Percentiles rank a stretch among this genome's conserved stretches.
Evolutionary conservation across 805 yeast genomes (phyloP).

Genomic region (Teunomyces kruisii): DNA sequence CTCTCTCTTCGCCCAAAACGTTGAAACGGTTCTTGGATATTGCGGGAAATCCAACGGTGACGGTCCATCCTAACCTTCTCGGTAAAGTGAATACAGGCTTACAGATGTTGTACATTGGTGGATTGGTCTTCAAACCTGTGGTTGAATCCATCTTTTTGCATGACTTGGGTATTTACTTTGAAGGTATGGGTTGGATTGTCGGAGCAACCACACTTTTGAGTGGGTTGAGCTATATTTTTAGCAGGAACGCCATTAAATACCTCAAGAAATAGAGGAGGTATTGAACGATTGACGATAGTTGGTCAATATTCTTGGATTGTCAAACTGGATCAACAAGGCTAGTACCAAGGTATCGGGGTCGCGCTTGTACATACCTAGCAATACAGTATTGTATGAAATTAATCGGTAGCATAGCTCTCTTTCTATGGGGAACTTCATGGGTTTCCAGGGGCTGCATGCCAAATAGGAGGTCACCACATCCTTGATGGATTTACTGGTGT

Average conservation of each 20-base stretch:
- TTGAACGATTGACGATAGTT: not conserved
- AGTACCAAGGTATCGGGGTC: not conserved
- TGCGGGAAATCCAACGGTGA: constrained; percentile 68
- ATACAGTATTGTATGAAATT: not conserved
- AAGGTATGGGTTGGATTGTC: constrained; percentile 28
- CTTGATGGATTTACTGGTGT: not conserved
- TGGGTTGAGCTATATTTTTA: constrained; percentile 74
- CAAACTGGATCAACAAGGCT: constrained; percentile 2
- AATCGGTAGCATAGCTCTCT: not conserved
- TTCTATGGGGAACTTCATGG: not conserved
- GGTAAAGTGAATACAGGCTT: constrained; percentile 88
- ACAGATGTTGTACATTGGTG: constrained; percentile 85
- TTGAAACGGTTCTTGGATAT: constrained; percentile 74
- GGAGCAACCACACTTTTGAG: constrained; percentile 69
- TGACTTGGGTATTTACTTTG: constrained; percentile 16
- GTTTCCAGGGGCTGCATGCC: not conserved
- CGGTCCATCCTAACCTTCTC: constrained; percentile 81
- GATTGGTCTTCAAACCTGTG: constrained; percentile 36
- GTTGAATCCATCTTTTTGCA: constrained; percentile 22
- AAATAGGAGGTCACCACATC: not conserved
- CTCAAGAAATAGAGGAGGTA: constrained; percentile 20
- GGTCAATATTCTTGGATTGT: not conserved
- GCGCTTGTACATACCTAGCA: not conserved
- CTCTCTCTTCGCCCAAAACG: constrained; percentile 77
- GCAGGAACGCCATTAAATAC: constrained; percentile 66